Base-by-base conservation (phyloP, 805 yeast species). In the Kodamaea kaohsiungensis region DNA sequence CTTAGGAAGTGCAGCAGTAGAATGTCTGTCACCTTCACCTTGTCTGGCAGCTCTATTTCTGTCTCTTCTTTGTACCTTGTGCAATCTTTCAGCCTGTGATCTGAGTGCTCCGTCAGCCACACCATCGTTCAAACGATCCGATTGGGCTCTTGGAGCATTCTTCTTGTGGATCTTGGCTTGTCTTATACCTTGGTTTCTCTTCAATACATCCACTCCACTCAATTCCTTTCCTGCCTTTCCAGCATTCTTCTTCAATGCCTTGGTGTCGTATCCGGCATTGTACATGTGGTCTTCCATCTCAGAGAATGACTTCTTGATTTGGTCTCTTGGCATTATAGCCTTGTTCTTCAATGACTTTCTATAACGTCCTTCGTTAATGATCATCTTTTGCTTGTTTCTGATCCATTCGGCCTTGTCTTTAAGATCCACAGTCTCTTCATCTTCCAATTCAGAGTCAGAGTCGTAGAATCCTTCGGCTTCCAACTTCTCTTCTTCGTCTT, bases 21-120 rank as follows among this genome's bases (percentile, higher is more conserved):
- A 79, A 71, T 91, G 96, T 75, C 98, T 87, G 76, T 95, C 99
- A 67, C 89, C 88, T 78, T 95, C 99, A 78, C 98, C 97, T 61
- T 85, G 88, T 75, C 96, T 86, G 43, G 98, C 97, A 67, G 80
- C 73, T 79, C 92, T 87, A 76, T 92, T 90, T 78, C 98, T 86
- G 68, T 89, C 96, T 76, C 97, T 86, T 83, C 97, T 90, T 72
- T 89, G 92, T 64, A 89, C 72, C 79, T 91, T 92, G 68, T 84
- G 88, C 75, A 91, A 77, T 80, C 95, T 86, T 61, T 87, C 95
- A 54, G 97, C 91, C 75, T 88, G 91, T 48, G 87, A 76, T 72
- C 96, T 85, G 69, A 86, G 73, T 19, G 88, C 85, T 60, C 91
- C 91, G 69, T 89, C 96, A 48, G 83, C 76, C 61, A 91, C 84